Evolutionary conservation across 2,329 filamentous ascomycete genomes (phyloP).

Genomic region (Ceratocystis harringtonii): DNA sequence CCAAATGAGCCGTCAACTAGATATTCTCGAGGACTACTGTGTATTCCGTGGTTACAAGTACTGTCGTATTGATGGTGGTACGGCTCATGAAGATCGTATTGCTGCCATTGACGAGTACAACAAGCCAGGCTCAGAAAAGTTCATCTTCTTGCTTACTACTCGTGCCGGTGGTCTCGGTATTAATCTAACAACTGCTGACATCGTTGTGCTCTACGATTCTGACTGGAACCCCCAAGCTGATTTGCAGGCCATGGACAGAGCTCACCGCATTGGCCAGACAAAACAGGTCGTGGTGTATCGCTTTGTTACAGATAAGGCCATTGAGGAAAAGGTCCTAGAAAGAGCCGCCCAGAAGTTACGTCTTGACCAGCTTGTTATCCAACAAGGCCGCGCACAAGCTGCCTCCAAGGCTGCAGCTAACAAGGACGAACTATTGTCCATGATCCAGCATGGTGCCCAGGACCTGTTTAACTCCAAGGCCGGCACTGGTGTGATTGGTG

Average conservation of each 20-base stretch:
- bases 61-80: slow-evolving; percentile 92
- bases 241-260: slow-evolving; percentile 96
- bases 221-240: slow-evolving; percentile 99
- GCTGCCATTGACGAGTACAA: slow-evolving; percentile 98
- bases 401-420: slow-evolving; percentile 82
- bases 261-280: slow-evolving; percentile 94
- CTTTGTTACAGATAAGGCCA: slow-evolving; percentile 94
- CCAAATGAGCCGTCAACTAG: slow-evolving; percentile 93
- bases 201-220: slow-evolving; percentile 91
- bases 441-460: slow-evolving; percentile 98
- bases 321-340: slow-evolving; percentile 95
- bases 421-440: slow-evolving; percentile 88
- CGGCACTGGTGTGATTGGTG: slow-evolving; percentile 42
- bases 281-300: slow-evolving; percentile 96
- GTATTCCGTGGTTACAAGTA: slow-evolving; percentile 92
- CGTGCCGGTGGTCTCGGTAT: slow-evolving; percentile 92
- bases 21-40: slow-evolving; percentile 96
- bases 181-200: slow-evolving; percentile 88
- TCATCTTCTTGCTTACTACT: slow-evolving; percentile 88
- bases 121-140: slow-evolving; percentile 87
- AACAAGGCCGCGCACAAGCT: slow-evolving; percentile 86
- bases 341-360: slow-evolving; percentile 92
- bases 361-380: slow-evolving; percentile 92
- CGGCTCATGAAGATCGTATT: slow-evolving; percentile 94
- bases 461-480: slow-evolving; percentile 72